Evolutionary conservation across 345 rosid species (phyloP).

Genomic region (Passiflora organensis): DNA sequence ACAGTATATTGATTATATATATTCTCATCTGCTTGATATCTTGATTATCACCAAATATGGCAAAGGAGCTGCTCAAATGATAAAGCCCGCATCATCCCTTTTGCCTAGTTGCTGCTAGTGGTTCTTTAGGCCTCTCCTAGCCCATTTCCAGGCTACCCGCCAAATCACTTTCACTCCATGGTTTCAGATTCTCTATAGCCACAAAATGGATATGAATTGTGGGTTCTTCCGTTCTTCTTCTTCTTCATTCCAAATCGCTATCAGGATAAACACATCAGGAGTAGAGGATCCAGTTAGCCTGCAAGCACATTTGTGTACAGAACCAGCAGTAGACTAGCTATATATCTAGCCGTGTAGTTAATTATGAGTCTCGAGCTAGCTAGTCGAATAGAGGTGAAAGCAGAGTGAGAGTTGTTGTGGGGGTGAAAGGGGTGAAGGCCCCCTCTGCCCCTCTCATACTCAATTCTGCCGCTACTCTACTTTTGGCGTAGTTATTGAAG

Average conservation of each 20-base stretch:
- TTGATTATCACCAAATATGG: neutral
- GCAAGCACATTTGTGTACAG: neutral
- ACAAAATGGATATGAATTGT: too few species aligned
- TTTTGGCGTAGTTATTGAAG: slow-evolving; percentile 7
- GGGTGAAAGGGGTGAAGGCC: neutral
- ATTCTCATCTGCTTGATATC: neutral
- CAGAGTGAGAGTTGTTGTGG: neutral
- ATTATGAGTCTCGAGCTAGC: slow-evolving; percentile 11
- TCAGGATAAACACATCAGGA: too few species aligned
- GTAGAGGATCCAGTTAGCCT: too few species aligned
- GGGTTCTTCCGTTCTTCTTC: too few species aligned
- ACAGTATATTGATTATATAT: neutral
- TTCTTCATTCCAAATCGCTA: too few species aligned
- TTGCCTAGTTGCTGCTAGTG: too few species aligned
- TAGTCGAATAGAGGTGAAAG: neutral
- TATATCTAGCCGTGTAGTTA: neutral
- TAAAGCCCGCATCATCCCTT: too few species aligned
- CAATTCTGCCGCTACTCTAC: neutral
- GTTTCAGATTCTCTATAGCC: too few species aligned
- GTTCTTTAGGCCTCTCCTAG: too few species aligned
- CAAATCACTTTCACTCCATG: too few species aligned
- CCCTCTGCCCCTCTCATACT: too few species aligned
- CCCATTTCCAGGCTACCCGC: too few species aligned
- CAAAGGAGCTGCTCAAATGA: neutral
- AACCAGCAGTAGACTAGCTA: neutral